Conservation (phyloP, 352 stramenopile species). For the Pythium plurisporium region DNA sequence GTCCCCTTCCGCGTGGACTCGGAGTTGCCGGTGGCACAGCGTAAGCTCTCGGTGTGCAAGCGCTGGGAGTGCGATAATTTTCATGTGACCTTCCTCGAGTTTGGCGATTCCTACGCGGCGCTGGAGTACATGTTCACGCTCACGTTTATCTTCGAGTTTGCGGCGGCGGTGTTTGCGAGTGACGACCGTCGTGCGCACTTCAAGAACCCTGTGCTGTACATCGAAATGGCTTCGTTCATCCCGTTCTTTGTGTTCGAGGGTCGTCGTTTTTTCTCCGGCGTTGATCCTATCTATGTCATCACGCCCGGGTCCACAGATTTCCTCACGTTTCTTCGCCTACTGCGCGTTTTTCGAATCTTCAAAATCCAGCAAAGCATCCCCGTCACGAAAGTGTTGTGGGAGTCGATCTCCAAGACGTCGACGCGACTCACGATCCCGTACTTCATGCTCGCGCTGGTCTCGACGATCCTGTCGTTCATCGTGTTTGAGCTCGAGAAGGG, state of each 20-base stretch:
- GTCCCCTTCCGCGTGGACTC: conserved; percentile 47
- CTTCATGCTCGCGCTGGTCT: conserved; percentile 74
- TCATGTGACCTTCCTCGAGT: conserved; percentile 71
- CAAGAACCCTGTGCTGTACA: conserved; percentile 60
- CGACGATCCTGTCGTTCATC: conserved; percentile 71
- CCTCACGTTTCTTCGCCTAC: conserved; percentile 51
- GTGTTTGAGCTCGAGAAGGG: conserved; percentile 81
- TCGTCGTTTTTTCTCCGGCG: conserved; percentile 28
- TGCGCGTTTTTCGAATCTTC: conserved; percentile 67
- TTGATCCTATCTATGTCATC: conserved; percentile 60
- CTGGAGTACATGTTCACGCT: conserved; percentile 71
- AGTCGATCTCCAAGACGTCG: conserved; percentile 81
- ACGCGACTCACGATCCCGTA: conserved; percentile 70
- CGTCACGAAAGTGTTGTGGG: conserved; percentile 69
- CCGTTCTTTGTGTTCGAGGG: conserved; percentile 64
- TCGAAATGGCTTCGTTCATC: conserved; percentile 65
- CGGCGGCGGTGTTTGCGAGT: conserved; percentile 31
- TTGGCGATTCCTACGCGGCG: conserved; percentile 40
- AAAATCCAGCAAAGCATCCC: conserved; percentile 79
- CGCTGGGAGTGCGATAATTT: conserved; percentile 73
- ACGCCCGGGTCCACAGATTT: conserved; percentile 54
- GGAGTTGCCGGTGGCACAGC: conserved; percentile 32
- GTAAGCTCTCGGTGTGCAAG: conserved; percentile 54
- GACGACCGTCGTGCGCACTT: conserved; percentile 43
- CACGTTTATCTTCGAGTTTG: conserved; percentile 61